Evolutionary conservation across 2,329 filamentous ascomycete species (phyloP).

Genomic region (Bipolaris bicolor): DNA sequence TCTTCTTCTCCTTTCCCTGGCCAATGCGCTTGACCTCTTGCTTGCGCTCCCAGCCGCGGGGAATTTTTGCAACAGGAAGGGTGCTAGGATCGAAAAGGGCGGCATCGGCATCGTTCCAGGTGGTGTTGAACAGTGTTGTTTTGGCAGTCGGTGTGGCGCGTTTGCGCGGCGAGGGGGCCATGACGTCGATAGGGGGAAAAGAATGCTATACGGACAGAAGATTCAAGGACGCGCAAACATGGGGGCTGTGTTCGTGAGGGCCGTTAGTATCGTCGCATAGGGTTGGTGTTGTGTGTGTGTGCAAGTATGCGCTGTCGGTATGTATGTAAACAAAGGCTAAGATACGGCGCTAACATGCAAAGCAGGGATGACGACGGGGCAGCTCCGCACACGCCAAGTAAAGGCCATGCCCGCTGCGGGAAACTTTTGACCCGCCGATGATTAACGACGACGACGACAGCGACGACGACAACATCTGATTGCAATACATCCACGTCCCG

Average conservation of each 20-base stretch:
- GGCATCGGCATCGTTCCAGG: conserved; percentile 53
- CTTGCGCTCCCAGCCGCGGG: conserved; percentile 58
- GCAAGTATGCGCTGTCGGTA: neutral
- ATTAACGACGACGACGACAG: neutral
- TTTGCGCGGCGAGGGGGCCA: conserved; percentile 43
- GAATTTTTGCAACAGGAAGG: conserved; percentile 51
- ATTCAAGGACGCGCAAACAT: conserved; percentile 12
- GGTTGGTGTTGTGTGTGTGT: conserved; percentile 17
- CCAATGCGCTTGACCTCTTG: conserved; percentile 50
- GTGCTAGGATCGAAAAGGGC: conserved; percentile 50
- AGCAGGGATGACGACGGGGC: conserved; percentile 13
- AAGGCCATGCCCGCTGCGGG: conserved; percentile 14
- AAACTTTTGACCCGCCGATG: conserved; percentile 20
- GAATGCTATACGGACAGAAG: neutral
- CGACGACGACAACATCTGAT: conserved; percentile 4
- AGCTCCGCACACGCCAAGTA: conserved; percentile 19
- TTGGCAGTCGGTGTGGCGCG: conserved; percentile 24
- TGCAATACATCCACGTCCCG: neutral
- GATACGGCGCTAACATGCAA: conserved; percentile 4
- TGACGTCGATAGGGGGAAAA: conserved; percentile 17
- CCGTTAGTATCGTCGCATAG: conserved; percentile 11
- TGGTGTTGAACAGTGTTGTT: conserved; percentile 37
- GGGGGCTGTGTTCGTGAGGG: conserved; percentile 3
- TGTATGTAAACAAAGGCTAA: conserved; percentile 20
- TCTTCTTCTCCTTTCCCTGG: conserved; percentile 51